Percentiles rank a stretch among this genome's conserved stretches.
Evolutionary conservation across 768 basidiomycete genomes (phyloP).

Genomic region (Tylopilus vinaceipallidus): DNA sequence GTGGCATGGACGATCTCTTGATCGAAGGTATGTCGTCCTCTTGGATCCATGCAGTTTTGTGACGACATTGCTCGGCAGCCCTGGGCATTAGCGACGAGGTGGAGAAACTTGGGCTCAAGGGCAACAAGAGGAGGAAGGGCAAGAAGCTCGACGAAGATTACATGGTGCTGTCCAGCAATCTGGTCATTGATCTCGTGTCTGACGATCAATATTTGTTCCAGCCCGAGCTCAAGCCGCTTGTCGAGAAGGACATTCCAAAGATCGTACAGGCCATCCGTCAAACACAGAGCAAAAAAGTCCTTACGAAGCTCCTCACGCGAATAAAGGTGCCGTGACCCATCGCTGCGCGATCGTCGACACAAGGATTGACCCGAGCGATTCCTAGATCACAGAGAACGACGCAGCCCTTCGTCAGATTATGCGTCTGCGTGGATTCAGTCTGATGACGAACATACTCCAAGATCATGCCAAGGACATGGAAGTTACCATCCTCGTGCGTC

Average conservation of each 20-base stretch:
- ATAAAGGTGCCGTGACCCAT: constrained; percentile 69
- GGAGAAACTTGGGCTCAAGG: constrained; percentile 79
- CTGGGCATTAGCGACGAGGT: constrained; percentile 93
- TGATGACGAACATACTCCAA: constrained; percentile 86
- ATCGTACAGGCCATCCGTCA: constrained; percentile 91
- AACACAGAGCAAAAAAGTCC: constrained; percentile 76
- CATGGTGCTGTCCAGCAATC: constrained; percentile 54
- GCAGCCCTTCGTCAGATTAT: constrained; percentile 79
- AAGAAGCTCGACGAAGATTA: constrained; percentile 96
- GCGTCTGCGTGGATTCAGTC: constrained; percentile 88
- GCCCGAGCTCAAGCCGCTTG: constrained; percentile 76
- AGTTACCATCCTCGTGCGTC: constrained; percentile 64
- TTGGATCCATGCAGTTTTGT: background rate
- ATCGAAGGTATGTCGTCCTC: constrained; percentile 64
- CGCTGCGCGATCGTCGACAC: background rate
- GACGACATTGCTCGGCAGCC: constrained; percentile 45
- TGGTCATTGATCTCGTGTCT: background rate
- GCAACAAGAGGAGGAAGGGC: constrained; percentile 83
- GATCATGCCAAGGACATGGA: constrained; percentile 73
- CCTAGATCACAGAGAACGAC: constrained; percentile 81
- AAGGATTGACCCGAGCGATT: background rate
- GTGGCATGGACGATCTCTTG: constrained; percentile 91
- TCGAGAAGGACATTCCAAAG: constrained; percentile 81
- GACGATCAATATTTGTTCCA: constrained; percentile 29
- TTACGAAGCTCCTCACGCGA: constrained; percentile 79